Percentiles rank a stretch among this genome's conserved stretches.
These are phyloP conservation scores for Hypoxylon crocopeplum DNA, from an alignment of 495 filamentous ascomycete genomes.

Conservation along the genomic window DNA sequence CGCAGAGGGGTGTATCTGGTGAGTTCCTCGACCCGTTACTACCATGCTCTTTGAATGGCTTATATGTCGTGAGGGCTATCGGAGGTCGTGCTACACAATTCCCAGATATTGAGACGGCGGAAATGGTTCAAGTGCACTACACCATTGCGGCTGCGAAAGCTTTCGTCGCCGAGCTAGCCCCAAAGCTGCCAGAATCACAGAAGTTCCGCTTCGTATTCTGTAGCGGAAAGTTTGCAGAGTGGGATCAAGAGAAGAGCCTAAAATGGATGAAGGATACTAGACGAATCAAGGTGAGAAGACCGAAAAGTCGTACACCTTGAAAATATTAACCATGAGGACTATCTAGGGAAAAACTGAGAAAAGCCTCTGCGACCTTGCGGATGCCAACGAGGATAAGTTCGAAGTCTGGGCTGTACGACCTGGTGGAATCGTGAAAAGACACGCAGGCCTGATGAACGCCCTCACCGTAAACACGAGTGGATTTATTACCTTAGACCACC, in stretches of 20 bases:
- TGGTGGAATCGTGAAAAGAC: conserved; percentile 46
- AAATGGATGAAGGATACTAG: conserved; percentile 52
- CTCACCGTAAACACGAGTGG: conserved; percentile 34
- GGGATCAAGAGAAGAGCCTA: conserved; percentile 53
- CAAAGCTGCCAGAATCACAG: conserved; percentile 32
- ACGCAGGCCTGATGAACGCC: conserved; percentile 38
- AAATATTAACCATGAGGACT: no score
- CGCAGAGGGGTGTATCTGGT: conserved; percentile 63
- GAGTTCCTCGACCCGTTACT: conserved; percentile 3
- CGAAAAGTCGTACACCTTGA: not conserved
- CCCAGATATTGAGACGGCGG: conserved; percentile 37
- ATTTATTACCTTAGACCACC: conserved; percentile 44
- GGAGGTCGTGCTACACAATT: conserved; percentile 41
- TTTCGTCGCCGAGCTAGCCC: conserved; percentile 41
- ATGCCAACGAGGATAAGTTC: conserved; percentile 37
- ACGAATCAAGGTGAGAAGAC: conserved; percentile 49
- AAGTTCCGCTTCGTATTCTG: conserved; percentile 61
- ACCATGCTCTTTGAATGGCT: not conserved
- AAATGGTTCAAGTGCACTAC: conserved; percentile 53
- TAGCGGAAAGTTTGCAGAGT: conserved; percentile 55
- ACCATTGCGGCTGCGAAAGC: conserved; percentile 50
- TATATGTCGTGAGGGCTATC: conserved; percentile 35
- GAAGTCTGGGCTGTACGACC: conserved; percentile 42
- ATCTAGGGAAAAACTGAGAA: conserved; percentile 52
- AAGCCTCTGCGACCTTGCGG: conserved; percentile 43